phyloP scores from a whole-genome alignment of 1,139 yeast species.

The Taphrina flavorubra region DNA sequence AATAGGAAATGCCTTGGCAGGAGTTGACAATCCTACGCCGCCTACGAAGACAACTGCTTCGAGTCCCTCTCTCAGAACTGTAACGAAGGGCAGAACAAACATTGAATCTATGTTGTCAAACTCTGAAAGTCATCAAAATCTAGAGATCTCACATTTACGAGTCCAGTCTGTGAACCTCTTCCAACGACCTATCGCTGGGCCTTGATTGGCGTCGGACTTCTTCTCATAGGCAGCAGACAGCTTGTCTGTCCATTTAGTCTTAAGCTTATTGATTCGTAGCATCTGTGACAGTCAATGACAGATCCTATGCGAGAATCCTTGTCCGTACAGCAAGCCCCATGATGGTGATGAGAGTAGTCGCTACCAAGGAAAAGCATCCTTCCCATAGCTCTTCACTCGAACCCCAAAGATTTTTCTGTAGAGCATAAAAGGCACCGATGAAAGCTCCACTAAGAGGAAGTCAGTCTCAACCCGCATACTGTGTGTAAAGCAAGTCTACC shows the following conservation, averaged over 20 bases:
- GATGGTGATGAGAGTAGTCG: slow-evolving; percentile 77
- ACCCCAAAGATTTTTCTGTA: slow-evolving; percentile 84
- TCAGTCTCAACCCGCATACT: background rate
- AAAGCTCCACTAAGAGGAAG: slow-evolving; percentile 60
- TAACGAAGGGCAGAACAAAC: slow-evolving; percentile 77
- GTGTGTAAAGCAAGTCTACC: slow-evolving; percentile 50
- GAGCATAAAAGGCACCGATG: slow-evolving; percentile 79
- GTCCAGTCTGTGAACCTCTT: slow-evolving; percentile 10
- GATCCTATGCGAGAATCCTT: background rate
- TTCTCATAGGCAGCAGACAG: slow-evolving; percentile 70
- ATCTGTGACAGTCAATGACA: slow-evolving; percentile 51
- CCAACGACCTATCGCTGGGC: background rate
- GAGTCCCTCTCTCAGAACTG: slow-evolving; percentile 83
- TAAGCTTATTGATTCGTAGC: slow-evolving; percentile 86
- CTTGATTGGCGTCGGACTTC: slow-evolving; percentile 42
- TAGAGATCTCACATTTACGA: slow-evolving; percentile 11
- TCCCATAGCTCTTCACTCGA: slow-evolving; percentile 91
- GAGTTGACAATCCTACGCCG: slow-evolving; percentile 79
- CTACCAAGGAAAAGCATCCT: slow-evolving; percentile 82
- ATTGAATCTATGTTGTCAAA: slow-evolving; percentile 53
- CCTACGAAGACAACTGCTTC: slow-evolving; percentile 89
- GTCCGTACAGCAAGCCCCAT: slow-evolving; percentile 76
- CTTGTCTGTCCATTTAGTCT: slow-evolving; percentile 90
- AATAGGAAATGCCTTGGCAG: slow-evolving; percentile 78
- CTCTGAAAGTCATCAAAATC: background rate